Evolutionary conservation across 1,284 basidiomycete species (phyloP), one percentile per base, ranked within the genome.

Genomic region (Ustilago sp.): DNA sequence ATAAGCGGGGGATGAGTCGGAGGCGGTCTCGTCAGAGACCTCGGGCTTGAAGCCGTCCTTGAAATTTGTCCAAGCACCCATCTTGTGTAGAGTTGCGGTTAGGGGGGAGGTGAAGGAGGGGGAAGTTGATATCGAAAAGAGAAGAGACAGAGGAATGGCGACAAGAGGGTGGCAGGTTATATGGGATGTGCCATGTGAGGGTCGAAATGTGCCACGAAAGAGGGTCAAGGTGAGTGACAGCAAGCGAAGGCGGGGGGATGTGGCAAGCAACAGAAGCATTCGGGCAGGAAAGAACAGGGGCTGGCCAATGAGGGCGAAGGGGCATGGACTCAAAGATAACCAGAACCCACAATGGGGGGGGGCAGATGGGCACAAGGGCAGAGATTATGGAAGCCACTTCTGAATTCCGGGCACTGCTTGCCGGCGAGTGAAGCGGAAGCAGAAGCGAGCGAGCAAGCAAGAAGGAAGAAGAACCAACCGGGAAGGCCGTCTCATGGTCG

Each of bases 31-130:
- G 34, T 64, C 63, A 28, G 60, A 45, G 57, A 71, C 57, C 41
- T 73, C 74, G 19, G 77, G 73, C 77, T 71, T 79, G 74, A 79
- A 79, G 77, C 77, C 74, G 53, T 79, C 77, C 47, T 73, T 67
- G 48, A 79, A 79, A 36, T 68, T 76, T 38, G 50, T 58, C 62
- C 65, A 76, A 23, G 68, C 68, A 59, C 77, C 73, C 77, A 79
- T 79, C 1, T n/a, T 76, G 55, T 61, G 23, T 48, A 52, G 34
- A 47, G 56, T 23, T 48, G 39, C 50, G 28, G 19, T 12, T 4
- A 31, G 41, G 39, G 43, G 23, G 8, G 32, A 41, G 43, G 45
- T 19, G 36, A 53, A 19, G 50, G 19, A 43, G 50, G 45, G 13
- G 38, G 38, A n/a, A 55, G 53, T 13, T 15, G 36, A 38, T 13